Percentiles rank a stretch among this genome's conserved stretches.
phyloP scores from a whole-genome alignment of 2,329 filamentous ascomycete genomes.

The Neocucurbitaria cava region DNA sequence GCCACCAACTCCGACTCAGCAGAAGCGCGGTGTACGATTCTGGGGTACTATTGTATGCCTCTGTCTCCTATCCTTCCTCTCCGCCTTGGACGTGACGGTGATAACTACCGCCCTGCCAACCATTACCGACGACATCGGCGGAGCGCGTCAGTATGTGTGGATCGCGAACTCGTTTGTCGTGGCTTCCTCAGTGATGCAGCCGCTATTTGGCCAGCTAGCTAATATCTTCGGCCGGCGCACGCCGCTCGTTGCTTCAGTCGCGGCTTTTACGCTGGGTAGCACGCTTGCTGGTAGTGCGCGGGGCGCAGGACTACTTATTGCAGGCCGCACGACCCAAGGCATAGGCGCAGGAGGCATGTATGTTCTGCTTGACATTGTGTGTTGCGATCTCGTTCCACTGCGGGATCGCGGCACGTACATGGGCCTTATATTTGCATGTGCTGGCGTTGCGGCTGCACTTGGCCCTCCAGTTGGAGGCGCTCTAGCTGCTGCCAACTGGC shows the following conservation, averaged over 20 bases:
- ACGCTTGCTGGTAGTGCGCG: slow-evolving; percentile 58
- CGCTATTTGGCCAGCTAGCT: slow-evolving; percentile 12
- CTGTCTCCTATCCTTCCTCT: slow-evolving; percentile 30
- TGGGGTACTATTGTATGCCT: slow-evolving; percentile 40
- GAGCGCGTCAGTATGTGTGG: slow-evolving; percentile 8
- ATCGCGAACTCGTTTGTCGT: slow-evolving; percentile 5
- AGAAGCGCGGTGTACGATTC: slow-evolving; percentile 3
- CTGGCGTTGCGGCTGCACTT: slow-evolving; percentile 10
- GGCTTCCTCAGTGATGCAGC: neutral
- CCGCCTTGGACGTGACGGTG: slow-evolving; percentile 40
- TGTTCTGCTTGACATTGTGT: neutral
- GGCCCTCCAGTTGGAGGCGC: slow-evolving; percentile 24
- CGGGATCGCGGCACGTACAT: slow-evolving; percentile 42
- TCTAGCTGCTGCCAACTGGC: slow-evolving; percentile 45
- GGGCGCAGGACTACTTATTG: slow-evolving; percentile 56
- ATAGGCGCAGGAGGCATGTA: slow-evolving; percentile 1
- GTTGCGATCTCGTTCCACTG: slow-evolving; percentile 44
- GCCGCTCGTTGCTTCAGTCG: neutral
- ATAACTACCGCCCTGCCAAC: slow-evolving; percentile 46
- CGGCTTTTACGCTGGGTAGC: slow-evolving; percentile 59
- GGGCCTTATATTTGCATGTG: slow-evolving; percentile 10
- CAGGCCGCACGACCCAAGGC: slow-evolving; percentile 62
- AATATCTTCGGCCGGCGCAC: slow-evolving; percentile 11
- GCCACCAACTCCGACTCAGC: neutral
- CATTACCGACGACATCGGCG: slow-evolving; percentile 36